phyloP scores from a whole-genome alignment of 768 basidiomycete species.

The Dentipellis sp. region DNA sequence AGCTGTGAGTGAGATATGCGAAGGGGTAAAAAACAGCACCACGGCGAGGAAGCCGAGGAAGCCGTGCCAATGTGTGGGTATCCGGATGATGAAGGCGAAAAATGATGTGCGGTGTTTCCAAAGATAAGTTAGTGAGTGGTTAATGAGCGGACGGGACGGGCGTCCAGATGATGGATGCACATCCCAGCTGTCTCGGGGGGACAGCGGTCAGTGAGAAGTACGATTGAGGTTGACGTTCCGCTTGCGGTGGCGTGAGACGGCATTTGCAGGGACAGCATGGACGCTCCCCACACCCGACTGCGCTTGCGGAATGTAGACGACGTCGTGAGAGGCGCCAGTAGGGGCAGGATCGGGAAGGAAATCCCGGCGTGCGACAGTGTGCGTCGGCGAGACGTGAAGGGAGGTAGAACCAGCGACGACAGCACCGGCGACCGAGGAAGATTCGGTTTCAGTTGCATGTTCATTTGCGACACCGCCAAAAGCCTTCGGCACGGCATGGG shows the following conservation, averaged over 20 bases:
- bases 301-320: constrained; percentile 6
- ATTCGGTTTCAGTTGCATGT: constrained; percentile 11
- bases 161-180: constrained; percentile 11
- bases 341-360: constrained; percentile 15
- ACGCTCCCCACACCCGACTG: not conserved
- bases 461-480: constrained; percentile 57
- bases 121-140: not conserved
- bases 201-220: not conserved
- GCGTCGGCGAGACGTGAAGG: constrained; percentile 50
- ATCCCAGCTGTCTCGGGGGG: constrained; percentile 2
- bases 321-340: constrained; percentile 5
- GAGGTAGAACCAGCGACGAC: constrained; percentile 13
- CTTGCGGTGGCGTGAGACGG: not conserved
- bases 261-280: not conserved
- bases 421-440: constrained; percentile 13
- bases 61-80: constrained; percentile 1
- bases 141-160: constrained; percentile 23
- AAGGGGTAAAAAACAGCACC: not conserved
- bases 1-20: not conserved
- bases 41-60: not conserved
- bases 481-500: constrained; percentile 45
- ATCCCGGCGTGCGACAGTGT: constrained; percentile 40
- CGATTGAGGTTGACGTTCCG: constrained; percentile 6
- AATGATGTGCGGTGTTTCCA: not conserved
- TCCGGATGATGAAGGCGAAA: constrained; percentile 1